Percentiles rank a stretch among this genome's conserved stretches.
Evolutionary conservation across 805 yeast species (phyloP).

Genomic region (Yarrowia sp.): DNA sequence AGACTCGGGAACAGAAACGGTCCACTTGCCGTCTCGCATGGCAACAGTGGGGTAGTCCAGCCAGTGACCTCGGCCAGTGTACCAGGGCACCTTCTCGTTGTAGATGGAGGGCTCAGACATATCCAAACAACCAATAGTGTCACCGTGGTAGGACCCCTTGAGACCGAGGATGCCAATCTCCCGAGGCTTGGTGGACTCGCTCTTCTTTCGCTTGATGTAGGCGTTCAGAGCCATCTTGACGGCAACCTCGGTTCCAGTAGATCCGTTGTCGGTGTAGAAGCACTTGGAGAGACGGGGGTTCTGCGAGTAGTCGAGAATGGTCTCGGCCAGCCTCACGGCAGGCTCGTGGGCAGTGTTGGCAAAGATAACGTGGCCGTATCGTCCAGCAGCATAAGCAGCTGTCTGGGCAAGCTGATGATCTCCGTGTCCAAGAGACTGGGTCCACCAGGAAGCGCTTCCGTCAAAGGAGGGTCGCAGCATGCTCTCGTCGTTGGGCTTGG

Average conservation of each 20-base stretch:
- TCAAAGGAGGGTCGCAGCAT: constrained; percentile 31
- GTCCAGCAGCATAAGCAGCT: constrained; percentile 35
- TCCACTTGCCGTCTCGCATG: constrained; percentile 32
- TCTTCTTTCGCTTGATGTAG: constrained; percentile 13
- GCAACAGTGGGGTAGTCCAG: constrained; percentile 33
- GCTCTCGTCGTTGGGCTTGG: neutral
- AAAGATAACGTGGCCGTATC: constrained; percentile 36
- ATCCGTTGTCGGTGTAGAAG: constrained; percentile 36
- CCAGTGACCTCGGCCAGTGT: constrained; percentile 34
- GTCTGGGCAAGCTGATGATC: constrained; percentile 32
- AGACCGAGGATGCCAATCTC: constrained; percentile 32
- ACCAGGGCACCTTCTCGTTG: constrained; percentile 34
- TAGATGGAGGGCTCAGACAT: constrained; percentile 34
- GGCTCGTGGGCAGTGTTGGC: constrained; percentile 35
- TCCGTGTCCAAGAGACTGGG: constrained; percentile 35
- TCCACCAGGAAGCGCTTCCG: constrained; percentile 37
- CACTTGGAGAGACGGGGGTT: constrained; percentile 31
- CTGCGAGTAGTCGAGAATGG: constrained; percentile 27
- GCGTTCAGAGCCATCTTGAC: constrained; percentile 35
- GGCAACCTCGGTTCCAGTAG: constrained; percentile 36
- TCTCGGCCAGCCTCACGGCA: constrained; percentile 32
- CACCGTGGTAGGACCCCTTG: constrained; percentile 35
- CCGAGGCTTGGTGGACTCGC: constrained; percentile 26
- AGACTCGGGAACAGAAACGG: constrained; percentile 29
- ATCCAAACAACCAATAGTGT: constrained; percentile 35